Conservation (phyloP, 2,329 filamentous ascomycete species). For the Alternaria triticina region DNA sequence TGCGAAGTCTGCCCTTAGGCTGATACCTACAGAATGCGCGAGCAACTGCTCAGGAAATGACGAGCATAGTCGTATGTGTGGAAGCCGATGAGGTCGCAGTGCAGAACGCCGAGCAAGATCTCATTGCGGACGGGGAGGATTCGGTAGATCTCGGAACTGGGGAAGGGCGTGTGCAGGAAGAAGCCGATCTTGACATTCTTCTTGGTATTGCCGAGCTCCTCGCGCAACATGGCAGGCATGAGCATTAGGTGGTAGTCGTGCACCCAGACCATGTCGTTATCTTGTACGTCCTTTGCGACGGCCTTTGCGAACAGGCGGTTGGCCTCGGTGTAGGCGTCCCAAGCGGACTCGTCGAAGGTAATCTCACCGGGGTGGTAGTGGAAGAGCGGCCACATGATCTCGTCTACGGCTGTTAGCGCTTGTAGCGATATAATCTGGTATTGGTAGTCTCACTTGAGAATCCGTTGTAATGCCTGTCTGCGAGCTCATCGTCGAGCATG, state of each 20-base stretch:
- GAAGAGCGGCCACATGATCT: constrained; percentile 97
- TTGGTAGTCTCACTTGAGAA: constrained; percentile 76
- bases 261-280: constrained; percentile 96
- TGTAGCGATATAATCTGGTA: not conserved
- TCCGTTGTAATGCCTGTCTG: constrained; percentile 95
- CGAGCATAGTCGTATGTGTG: constrained; percentile 99
- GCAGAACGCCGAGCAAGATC: constrained; percentile 83
- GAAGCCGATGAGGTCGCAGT: constrained; percentile 96
- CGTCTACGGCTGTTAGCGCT: constrained; percentile 61
- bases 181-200: constrained; percentile 98
- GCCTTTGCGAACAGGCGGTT: constrained; percentile 91
- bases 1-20: not conserved
- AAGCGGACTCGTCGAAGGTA: constrained; percentile 93
- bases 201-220: constrained; percentile 79
- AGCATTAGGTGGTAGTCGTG: constrained; percentile 99
- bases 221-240: constrained; percentile 90
- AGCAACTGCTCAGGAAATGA: constrained; percentile 95
- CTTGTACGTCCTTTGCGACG: constrained; percentile 84
- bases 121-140: constrained; percentile 92
- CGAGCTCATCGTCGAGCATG: constrained; percentile 91
- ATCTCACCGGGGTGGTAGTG: constrained; percentile 99
- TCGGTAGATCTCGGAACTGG: constrained; percentile 94
- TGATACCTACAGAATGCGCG: constrained; percentile 76
- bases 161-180: constrained; percentile 97
- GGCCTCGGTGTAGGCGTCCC: constrained; percentile 91